Base-by-base conservation (phyloP, 1,284 basidiomycete species). In the Melampsora occidentalis region DNA sequence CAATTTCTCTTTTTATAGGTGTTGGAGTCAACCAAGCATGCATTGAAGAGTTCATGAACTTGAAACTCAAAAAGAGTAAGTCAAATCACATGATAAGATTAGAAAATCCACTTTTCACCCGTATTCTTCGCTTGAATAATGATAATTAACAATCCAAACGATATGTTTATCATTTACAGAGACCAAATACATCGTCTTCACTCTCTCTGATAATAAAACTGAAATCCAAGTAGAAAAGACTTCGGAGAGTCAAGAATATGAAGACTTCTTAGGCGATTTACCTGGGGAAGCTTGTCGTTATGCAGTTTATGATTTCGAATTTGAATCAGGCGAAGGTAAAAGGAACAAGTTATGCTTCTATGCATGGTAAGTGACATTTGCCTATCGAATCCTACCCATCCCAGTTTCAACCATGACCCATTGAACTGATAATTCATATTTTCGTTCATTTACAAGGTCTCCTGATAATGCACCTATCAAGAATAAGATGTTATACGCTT, bases 271-370 rank as follows among this genome's bases (percentile, higher is more conserved):
- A 77, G 82, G 73, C 0, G 88, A 91, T 81, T 86, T 99, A 65
- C 94, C 94, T 1, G 87, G 89, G 82, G 80, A 81, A 25, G 88
- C 92, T 81, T 93, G 91, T 83, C 86, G 91, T 84, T 99, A 91
- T 89, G 95, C 91, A 42, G 88, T 98, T 64, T 97, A 94, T 84
- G 95, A 98, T 84, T 91, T 96, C 79, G 90, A 93, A 82, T 98
- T 87, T 82, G 88, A 91, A 85, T 88, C 88, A 83, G 89, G 89
- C 79, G 92, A 86, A 22, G 92, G 91, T 78, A 90, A 88, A 85
- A 88, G 95, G 84, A 96, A 91, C 88, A 98, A 97, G 87, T 87
- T 98, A 80, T 86, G 86, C 81, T 97, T 98, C 83, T 83, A 89
- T 84, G 88, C 89, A 77, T 99, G 96, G 88, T 88, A 79, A 82